These are phyloP conservation scores for Globisporangium spinosum DNA, from an alignment of 352 stramenopile genomes.

Conservation along the genomic window DNA sequence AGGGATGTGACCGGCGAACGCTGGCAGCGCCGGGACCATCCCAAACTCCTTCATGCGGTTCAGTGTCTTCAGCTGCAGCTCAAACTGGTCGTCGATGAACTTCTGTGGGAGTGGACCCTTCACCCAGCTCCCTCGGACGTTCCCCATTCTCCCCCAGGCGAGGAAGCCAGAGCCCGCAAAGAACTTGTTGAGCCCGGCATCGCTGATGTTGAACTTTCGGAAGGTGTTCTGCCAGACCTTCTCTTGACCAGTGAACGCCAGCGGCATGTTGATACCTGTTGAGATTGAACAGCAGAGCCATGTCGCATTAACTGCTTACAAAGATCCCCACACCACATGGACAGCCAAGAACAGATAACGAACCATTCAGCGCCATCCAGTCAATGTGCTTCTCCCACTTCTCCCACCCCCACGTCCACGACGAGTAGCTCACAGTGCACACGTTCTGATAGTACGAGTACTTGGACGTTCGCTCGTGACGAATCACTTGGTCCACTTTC, in stretches of 20 bases:
- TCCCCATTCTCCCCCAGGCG: slow-evolving; percentile 89
- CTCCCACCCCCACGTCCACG: slow-evolving; percentile 84
- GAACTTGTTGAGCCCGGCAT: slow-evolving; percentile 80
- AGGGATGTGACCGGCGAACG: slow-evolving; percentile 87
- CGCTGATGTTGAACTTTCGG: slow-evolving; percentile 74
- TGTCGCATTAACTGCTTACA: background rate
- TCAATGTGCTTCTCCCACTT: slow-evolving; percentile 91
- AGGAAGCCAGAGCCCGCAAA: slow-evolving; percentile 88
- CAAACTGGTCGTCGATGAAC: slow-evolving; percentile 83
- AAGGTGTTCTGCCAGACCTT: slow-evolving; percentile 88
- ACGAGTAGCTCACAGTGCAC: slow-evolving; percentile 90
- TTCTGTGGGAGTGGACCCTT: slow-evolving; percentile 75
- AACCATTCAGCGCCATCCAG: slow-evolving; percentile 90
- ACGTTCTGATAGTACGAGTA: slow-evolving; percentile 93
- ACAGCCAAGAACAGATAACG: background rate
- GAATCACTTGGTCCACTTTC: slow-evolving; percentile 27
- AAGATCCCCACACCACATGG: background rate
- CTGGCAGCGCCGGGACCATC: slow-evolving; percentile 89
- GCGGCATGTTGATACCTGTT: slow-evolving; percentile 84
- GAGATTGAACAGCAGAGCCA: background rate
- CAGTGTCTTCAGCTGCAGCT: slow-evolving; percentile 80
- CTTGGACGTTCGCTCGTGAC: slow-evolving; percentile 56
- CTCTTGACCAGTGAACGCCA: slow-evolving; percentile 89
- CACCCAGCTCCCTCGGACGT: slow-evolving; percentile 83
- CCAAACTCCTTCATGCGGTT: slow-evolving; percentile 80